Percentiles rank a stretch among this genome's conserved stretches.
phyloP scores from a whole-genome alignment of 495 filamentous ascomycete genomes.

The Bacidia gigantensis region DNA sequence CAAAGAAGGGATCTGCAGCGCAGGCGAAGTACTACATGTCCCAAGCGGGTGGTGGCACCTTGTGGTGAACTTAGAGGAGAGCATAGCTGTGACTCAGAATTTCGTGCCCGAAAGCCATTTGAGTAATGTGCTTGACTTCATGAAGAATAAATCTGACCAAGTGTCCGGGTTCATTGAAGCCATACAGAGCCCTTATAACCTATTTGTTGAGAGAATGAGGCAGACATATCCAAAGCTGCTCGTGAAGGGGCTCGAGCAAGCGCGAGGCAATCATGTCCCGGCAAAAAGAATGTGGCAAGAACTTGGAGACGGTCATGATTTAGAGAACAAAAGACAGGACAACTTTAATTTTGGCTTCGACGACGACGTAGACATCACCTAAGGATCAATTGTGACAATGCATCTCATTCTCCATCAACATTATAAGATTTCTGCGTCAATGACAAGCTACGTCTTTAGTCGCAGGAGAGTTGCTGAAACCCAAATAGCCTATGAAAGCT shows the following conservation, averaged over 20 bases:
- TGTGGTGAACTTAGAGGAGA: conserved; percentile 73
- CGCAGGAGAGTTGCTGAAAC: conserved; percentile 59
- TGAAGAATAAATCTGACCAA: conserved; percentile 69
- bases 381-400: background rate
- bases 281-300: conserved; percentile 83
- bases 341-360: conserved; percentile 71
- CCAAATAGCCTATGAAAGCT: conserved; percentile 74
- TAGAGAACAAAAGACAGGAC: conserved; percentile 45
- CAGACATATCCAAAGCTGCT: conserved; percentile 51
- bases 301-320: conserved; percentile 38
- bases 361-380: conserved; percentile 44
- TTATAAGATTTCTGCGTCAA: conserved; percentile 25
- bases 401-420: background rate
- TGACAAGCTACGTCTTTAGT: conserved; percentile 87
- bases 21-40: conserved; percentile 87
- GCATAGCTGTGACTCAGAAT: conserved; percentile 90
- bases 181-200: conserved; percentile 56
- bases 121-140: conserved; percentile 60
- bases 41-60: conserved; percentile 95
- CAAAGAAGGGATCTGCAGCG: conserved; percentile 71
- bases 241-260: conserved; percentile 39
- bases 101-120: conserved; percentile 77
- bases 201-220: conserved; percentile 60
- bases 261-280: conserved; percentile 46
- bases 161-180: conserved; percentile 73